Percentiles rank a stretch among this genome's conserved stretches.
These are phyloP conservation scores for Tolypocladium ovalisporum DNA, from an alignment of 2,329 filamentous ascomycete species.

Conservation along the genomic window DNA sequence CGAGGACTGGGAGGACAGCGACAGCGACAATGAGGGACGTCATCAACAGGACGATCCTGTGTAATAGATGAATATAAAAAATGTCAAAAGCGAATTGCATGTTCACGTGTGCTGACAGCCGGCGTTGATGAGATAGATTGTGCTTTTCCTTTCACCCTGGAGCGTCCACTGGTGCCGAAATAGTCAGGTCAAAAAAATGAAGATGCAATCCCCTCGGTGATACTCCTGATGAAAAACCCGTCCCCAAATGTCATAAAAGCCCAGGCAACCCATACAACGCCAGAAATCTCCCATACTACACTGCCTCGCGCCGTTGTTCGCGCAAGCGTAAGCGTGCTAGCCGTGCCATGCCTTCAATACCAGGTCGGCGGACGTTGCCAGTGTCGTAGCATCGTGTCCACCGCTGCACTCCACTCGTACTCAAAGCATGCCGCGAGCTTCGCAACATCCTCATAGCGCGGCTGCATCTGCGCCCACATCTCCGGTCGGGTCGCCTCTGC, in stretches of 20 bases:
- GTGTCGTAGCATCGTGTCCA: conserved; percentile 56
- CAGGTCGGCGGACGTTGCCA: conserved; percentile 53
- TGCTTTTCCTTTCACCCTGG: background rate
- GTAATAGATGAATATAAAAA: background rate
- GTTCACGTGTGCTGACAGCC: background rate
- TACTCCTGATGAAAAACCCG: background rate
- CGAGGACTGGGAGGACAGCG: conserved; percentile 35
- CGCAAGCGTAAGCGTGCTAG: background rate
- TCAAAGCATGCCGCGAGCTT: conserved; percentile 53
- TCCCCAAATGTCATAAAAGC: too few relatives aligned
- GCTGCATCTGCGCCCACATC: conserved; percentile 58
- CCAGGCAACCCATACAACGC: background rate
- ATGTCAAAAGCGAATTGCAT: background rate
- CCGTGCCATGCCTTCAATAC: conserved; percentile 25
- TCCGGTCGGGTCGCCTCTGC: conserved; percentile 49
- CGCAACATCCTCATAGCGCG: conserved; percentile 42
- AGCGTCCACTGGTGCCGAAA: background rate
- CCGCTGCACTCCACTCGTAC: conserved; percentile 54
- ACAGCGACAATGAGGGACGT: conserved; percentile 11
- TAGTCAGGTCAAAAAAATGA: background rate
- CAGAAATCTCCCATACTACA: background rate
- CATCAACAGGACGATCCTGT: background rate
- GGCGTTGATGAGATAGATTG: background rate
- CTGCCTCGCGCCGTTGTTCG: too few relatives aligned
- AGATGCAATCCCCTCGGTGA: background rate